phyloP scores from a whole-genome alignment of 192 early-diverging fungal genomes.

The Rhizophagus clarus region DNA sequence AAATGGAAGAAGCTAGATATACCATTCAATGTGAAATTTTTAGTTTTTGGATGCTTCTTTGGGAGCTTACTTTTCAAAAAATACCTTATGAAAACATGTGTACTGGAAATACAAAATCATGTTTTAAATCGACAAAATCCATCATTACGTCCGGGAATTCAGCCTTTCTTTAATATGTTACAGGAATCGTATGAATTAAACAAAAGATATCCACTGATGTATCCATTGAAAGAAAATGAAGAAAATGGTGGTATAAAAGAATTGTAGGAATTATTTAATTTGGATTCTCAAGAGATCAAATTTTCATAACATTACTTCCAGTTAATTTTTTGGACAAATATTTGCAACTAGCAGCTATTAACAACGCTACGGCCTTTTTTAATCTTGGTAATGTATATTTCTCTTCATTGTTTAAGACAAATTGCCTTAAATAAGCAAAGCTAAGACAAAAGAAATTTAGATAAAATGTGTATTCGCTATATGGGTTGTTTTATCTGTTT shows the following conservation, averaged over 20 bases:
- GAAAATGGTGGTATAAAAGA: too few species aligned
- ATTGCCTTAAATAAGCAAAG: background rate
- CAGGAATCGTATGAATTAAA: too few species aligned
- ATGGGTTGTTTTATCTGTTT: too few species aligned
- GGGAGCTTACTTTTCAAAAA: too few species aligned
- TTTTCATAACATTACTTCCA: too few species aligned
- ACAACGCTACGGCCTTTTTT: background rate
- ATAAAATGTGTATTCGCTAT: too few species aligned
- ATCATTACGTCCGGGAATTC: background rate
- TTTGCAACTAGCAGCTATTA: background rate
- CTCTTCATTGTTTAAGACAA: background rate
- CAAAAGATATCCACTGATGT: too few species aligned
- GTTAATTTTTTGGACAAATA: background rate
- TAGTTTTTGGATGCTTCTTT: background rate
- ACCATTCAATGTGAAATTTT: conserved; percentile 18
- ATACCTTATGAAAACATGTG: too few species aligned
- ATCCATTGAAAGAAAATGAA: too few species aligned
- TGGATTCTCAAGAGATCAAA: too few species aligned
- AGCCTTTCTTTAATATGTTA: too few species aligned
- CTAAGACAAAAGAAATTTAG: conserved; percentile 40
- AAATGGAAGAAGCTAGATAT: background rate
- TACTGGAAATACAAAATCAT: background rate
- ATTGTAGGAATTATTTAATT: too few species aligned
- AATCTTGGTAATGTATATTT: background rate
- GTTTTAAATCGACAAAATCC: background rate